Evolutionary conservation across 2,329 filamentous ascomycete genomes (phyloP).

Genomic region (Aspergillus hortae): DNA sequence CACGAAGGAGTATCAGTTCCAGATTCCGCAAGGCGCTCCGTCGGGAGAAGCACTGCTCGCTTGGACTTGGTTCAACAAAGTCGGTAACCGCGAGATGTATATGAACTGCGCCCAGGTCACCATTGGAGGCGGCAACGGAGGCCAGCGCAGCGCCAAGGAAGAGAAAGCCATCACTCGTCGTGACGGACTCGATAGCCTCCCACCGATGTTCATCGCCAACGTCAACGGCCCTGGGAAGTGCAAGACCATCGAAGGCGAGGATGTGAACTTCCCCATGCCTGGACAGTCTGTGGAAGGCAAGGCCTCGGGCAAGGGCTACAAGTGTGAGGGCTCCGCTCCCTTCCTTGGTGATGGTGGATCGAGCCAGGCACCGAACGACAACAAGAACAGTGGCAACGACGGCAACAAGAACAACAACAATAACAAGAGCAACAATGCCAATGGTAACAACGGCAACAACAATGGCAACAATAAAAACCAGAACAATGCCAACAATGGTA

Average conservation of each 20-base stretch:
- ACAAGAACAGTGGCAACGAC: not conserved
- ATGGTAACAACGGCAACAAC: not conserved
- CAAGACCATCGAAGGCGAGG: conserved; percentile 53
- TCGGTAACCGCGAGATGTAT: conserved; percentile 81
- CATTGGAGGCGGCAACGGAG: conserved; percentile 38
- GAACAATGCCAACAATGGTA: no score
- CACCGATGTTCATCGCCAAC: conserved; percentile 70
- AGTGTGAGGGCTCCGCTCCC: conserved; percentile 27
- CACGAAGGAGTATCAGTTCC: conserved; percentile 59
- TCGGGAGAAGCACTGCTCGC: conserved; percentile 61
- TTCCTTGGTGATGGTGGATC: conserved; percentile 22
- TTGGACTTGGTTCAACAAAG: conserved; percentile 75
- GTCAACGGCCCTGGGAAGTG: conserved; percentile 53
- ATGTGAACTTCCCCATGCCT: conserved; percentile 64
- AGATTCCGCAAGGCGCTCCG: conserved; percentile 62
- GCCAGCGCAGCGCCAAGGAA: conserved; percentile 1
- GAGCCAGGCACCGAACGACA: not conserved
- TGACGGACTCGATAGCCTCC: conserved; percentile 53
- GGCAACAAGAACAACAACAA: not conserved
- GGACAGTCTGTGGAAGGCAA: conserved; percentile 51
- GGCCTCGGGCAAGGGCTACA: conserved; percentile 33
- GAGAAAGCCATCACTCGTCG: conserved; percentile 6
- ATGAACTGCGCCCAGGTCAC: conserved; percentile 77
- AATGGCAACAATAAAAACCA: not conserved
- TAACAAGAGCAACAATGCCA: conserved; percentile 8